Base-by-base conservation (phyloP, 305 asterid genomes). In the Caryopteris hybrid region DNA sequence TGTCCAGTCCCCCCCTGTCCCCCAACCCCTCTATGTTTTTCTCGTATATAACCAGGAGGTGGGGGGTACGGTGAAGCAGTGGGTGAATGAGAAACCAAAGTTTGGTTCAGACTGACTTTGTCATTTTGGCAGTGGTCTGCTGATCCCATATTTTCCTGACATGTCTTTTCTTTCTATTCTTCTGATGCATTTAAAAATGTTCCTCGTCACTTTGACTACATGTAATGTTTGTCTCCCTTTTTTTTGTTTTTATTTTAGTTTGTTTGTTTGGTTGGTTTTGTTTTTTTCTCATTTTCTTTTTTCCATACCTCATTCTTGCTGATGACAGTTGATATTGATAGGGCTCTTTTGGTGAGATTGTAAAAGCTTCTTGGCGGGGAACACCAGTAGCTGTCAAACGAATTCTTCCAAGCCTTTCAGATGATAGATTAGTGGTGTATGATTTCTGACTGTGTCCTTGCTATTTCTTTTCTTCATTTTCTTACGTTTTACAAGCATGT, bases 341-440 rank as follows among this genome's bases (percentile, higher is more conserved):
- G 99, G 99, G 99, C 57, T 91, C 99, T 39, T 95, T 95, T 70
- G 99, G 98, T 71, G 99, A 95, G 92, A 95, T 95, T 74, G 74
- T 95, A 58, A 95, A 88, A 83, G 98, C 98, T 69, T 64, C 51
- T 78, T 95, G 99, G 99, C 87, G 96, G 70, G 98, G 98, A 75
- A 95, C 99, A 76, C 99, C 98, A 14, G 98, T 91, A 43, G 98
- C 99, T 79, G 93, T 95, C 76, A 95, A 94, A 74, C 91, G 99
- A 63, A 91, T 94, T 71, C 99, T 94, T 81, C 99, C 99, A 36
- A 91, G 85, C 77, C 99, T 94, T 66, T 95, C 98, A 61, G 97
- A 95, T 78, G 99, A 95, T 74, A 86, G 96, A 83, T 83, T 91
- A 80, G 97, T 95, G 70, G 82, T 89, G 99, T 91, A 91, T 76